A percentile compares a stretch with the other conserved stretches of the same genome.
Conservation (phyloP, 2,329 filamentous ascomycete genomes). For the Lachnellula hyalina region DNA sequence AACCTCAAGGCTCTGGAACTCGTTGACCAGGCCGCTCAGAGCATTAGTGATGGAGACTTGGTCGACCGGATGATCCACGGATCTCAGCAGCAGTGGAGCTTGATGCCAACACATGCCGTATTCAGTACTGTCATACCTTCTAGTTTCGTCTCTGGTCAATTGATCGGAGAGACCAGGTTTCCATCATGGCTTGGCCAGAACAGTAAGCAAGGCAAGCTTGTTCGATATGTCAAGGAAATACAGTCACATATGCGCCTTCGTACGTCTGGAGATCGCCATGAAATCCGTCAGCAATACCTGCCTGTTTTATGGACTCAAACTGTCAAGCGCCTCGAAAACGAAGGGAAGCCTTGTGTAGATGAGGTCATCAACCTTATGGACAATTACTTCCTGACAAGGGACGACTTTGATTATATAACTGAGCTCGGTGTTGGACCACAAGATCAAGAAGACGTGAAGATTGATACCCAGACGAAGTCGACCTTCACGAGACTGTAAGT, state of each 20-base stretch:
- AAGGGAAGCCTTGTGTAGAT: constrained; percentile 76
- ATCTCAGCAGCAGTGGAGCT: constrained; percentile 93
- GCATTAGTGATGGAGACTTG: constrained; percentile 94
- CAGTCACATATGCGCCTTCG: constrained; percentile 95
- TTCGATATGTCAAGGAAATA: constrained; percentile 82
- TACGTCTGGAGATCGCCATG: constrained; percentile 84
- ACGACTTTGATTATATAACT: constrained; percentile 89
- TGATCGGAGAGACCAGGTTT: constrained; percentile 67
- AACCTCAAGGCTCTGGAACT: constrained; percentile 81
- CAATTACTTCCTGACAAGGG: constrained; percentile 88
- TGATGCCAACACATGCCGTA: constrained; percentile 94
- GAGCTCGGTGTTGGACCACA: constrained; percentile 87
- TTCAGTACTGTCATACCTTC: constrained; percentile 93
- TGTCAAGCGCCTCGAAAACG: constrained; percentile 64
- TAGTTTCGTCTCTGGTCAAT: constrained; percentile 77
- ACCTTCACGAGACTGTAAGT: constrained; percentile 84
- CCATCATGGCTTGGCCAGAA: constrained; percentile 94
- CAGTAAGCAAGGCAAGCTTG: constrained; percentile 75
- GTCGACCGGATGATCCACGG: constrained; percentile 98
- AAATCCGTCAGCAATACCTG: constrained; percentile 90
- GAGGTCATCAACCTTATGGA: constrained; percentile 95
- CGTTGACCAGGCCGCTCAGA: constrained; percentile 81
- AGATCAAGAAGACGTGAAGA: constrained; percentile 66
- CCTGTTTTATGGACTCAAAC: constrained; percentile 81
- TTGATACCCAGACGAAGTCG: constrained; percentile 81